A percentile compares a stretch with the other conserved stretches of the same genome.
These are phyloP conservation scores for Eucalyptus curtisii DNA, from an alignment of 345 rosid genomes.

Conservation along the genomic window DNA sequence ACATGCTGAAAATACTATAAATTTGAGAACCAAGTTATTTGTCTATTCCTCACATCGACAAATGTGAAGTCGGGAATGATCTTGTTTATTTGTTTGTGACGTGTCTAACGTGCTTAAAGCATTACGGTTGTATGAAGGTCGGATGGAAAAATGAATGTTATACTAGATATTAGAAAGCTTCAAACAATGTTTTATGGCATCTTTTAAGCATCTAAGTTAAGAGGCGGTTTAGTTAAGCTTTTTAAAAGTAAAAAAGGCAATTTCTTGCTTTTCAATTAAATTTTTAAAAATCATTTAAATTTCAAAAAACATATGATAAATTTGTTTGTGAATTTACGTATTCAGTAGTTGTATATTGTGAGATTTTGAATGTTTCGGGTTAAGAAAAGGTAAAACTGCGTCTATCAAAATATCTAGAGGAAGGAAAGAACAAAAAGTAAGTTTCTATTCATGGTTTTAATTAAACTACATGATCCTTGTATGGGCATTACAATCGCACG, in stretches of 20 bases:
- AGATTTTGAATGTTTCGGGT: neutral
- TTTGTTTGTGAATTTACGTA: neutral
- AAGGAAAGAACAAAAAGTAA: too few species aligned
- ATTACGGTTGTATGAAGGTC: too few species aligned
- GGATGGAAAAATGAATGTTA: too few species aligned
- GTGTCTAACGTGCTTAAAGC: neutral
- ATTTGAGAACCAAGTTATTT: neutral
- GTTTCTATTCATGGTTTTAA: too few species aligned
- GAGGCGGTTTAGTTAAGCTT: too few species aligned
- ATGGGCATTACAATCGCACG: neutral
- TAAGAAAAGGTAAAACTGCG: neutral
- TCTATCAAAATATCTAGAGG: too few species aligned
- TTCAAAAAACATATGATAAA: neutral
- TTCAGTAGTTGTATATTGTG: neutral
- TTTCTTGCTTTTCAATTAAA: accelerated
- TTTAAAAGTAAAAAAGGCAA: too few species aligned
- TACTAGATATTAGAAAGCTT: too few species aligned
- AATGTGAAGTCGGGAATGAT: neutral
- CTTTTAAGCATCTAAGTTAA: too few species aligned
- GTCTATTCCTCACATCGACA: accelerated
- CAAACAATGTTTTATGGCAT: neutral
- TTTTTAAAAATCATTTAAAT: too few species aligned
- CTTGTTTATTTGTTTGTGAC: neutral
- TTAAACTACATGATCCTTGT: neutral
- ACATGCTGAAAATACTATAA: neutral